These are phyloP conservation scores for Pythium coloratum DNA, from an alignment of 352 stramenopile species.

Conservation along the genomic window DNA sequence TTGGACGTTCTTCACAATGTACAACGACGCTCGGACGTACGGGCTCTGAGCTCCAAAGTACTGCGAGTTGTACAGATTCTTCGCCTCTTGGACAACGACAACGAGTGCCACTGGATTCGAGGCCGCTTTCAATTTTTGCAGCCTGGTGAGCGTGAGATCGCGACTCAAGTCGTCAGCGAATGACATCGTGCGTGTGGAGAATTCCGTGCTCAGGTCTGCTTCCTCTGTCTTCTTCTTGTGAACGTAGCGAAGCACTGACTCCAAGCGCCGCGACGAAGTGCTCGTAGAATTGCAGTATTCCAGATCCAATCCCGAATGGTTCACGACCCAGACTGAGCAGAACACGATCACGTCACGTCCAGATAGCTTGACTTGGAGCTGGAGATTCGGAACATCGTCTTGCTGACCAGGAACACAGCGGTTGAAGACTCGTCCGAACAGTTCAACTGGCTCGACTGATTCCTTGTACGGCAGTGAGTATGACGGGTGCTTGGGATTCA, in stretches of 20 bases:
- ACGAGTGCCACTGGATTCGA: conserved; percentile 80
- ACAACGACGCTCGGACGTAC: conserved; percentile 81
- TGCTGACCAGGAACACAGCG: conserved; percentile 68
- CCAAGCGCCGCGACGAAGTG: conserved; percentile 64
- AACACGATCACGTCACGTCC: conserved; percentile 84
- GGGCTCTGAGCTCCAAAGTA: conserved; percentile 86
- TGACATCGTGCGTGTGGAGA: conserved; percentile 62
- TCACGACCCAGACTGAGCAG: conserved; percentile 88
- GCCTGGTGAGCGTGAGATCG: conserved; percentile 52
- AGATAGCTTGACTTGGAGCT: conserved; percentile 80
- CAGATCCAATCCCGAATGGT: conserved; percentile 81
- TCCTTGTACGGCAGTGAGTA: conserved; percentile 85
- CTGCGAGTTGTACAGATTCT: conserved; percentile 82
- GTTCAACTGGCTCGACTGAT: conserved; percentile 58
- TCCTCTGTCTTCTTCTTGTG: conserved; percentile 48
- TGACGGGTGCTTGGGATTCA: conserved; percentile 68
- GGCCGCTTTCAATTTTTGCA: conserved; percentile 80
- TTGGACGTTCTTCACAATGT: conserved; percentile 79
- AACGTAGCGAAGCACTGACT: conserved; percentile 73
- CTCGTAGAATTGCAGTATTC: conserved; percentile 86
- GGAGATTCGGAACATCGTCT: conserved; percentile 75
- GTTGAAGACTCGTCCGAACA: conserved; percentile 72
- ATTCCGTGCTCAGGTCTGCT: conserved; percentile 57
- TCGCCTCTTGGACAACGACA: conserved; percentile 76
- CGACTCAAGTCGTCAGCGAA: conserved; percentile 48